These are phyloP conservation scores for Rhododendron molle DNA, from an alignment of 148 eudicot species.

Conservation along the genomic window DNA sequence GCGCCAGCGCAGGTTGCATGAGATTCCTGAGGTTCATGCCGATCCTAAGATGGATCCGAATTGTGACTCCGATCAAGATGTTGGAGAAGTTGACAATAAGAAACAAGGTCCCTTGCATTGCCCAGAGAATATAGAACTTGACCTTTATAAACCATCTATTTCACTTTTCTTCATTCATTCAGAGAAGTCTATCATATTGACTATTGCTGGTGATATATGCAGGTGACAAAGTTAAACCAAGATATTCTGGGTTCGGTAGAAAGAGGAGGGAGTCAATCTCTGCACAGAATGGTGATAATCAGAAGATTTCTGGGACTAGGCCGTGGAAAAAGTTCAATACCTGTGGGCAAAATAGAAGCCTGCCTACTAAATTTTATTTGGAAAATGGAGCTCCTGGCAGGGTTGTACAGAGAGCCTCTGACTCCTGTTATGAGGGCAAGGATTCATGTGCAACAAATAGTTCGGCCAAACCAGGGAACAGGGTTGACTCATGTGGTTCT, in stretches of 20 bases:
- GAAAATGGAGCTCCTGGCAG: slow-evolving; percentile 37
- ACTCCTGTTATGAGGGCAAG: slow-evolving; percentile 23
- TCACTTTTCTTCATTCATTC: slow-evolving; percentile 1
- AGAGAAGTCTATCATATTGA: not conserved
- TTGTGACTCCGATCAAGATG: slow-evolving; percentile 82
- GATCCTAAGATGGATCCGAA: slow-evolving; percentile 89
- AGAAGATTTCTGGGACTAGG: slow-evolving; percentile 22
- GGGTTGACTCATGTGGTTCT: slow-evolving; percentile 26
- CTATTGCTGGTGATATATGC: slow-evolving; percentile 19
- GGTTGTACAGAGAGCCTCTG: not conserved
- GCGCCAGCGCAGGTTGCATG: slow-evolving; percentile 59
- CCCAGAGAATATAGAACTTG: not conserved
- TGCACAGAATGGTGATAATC: slow-evolving; percentile 29
- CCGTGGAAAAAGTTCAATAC: slow-evolving; percentile 17
- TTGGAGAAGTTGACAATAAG: slow-evolving; percentile 37
- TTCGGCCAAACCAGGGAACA: slow-evolving; percentile 33
- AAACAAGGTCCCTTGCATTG: slow-evolving; percentile 55
- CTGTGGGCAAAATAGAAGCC: slow-evolving; percentile 32
- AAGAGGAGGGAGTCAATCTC: slow-evolving; percentile 32
- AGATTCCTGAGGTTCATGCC: slow-evolving; percentile 71
- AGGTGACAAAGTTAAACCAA: slow-evolving; percentile 50
- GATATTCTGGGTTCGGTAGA: slow-evolving; percentile 28
- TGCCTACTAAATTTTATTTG: slow-evolving; percentile 21
- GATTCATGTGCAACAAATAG: slow-evolving; percentile 28
- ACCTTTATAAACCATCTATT: slow-evolving; percentile 4